Base-by-base conservation (phyloP, 192 early-diverging fungal species). In the Spizellomyces sp. region DNA sequence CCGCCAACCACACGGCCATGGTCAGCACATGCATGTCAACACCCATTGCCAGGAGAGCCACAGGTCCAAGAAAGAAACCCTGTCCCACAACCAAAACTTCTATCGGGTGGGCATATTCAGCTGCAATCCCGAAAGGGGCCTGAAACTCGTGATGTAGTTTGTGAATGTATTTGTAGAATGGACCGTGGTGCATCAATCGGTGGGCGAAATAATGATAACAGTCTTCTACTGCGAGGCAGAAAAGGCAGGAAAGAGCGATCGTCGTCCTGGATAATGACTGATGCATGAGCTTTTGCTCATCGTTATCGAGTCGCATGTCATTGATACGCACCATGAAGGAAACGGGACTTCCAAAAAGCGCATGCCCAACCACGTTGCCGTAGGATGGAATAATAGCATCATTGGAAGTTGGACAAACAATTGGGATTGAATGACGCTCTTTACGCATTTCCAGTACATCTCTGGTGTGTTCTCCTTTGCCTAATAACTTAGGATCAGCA, bases 111-210 rank as follows among this genome's bases (percentile, higher is more conserved):
- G 96, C 96, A 71, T 98, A 96, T 80, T 96, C 94, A 45, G 94
- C 93, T 15, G 91, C 82, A 67, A 94, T 76, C 12, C 94, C 95
- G 61, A 98, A 94, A 27, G 94, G 73, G 48, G 96, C 90, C 17
- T 89, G 85, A 80, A 90, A 96, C 78, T 94, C 90, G 83, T 98
- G 96, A 84, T 98, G 96, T 9, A 92, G 79, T 80, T 98, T 98
- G 88, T 98, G 96, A 69, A 98, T 90, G 71, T 87, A 77, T 66
- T 92, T 92, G 83, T 98, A 98, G 71, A 96, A 82, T 41, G 88
- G 83, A 5, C 91, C 90, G 77, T 90, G 93, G 85, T 98, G 96
- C 66, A 96, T 86, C 48, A 87, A 80, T 44, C 94, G 90, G 83
- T 98, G 96, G 43, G 89, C 83, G 84, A 87, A 93, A 89, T 98